Base-by-base conservation (phyloP, 2,329 filamentous ascomycete species). In the Cryphonectria naterciae region DNA sequence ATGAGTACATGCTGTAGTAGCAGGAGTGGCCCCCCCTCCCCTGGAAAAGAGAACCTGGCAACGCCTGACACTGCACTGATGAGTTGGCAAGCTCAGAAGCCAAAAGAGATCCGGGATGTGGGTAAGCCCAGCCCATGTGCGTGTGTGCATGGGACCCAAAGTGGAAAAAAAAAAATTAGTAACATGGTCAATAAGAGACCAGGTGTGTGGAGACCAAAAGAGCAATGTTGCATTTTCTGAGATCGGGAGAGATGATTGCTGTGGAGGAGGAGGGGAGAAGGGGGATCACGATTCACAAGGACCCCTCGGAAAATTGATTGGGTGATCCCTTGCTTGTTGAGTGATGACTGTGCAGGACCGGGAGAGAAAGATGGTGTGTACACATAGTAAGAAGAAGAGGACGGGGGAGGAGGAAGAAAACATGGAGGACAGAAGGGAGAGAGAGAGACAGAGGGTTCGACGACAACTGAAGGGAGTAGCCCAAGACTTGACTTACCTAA, bases 31-130 rank as follows among this genome's bases (percentile, higher is more conserved):
- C 22, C 52, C 52, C n/a, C 52, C 52, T 11, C 32, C 32, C 32
- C 32, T 4, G 32, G 32, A 22, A 22, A 19, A 46, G 43, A 46
- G 43, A 46, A 25, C 11, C 25, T 28, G 52, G 2, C 32, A 32
- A 32, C 32, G 32, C 32, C 32, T 32, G 32, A 32, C 25, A 35
- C 54, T 32, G 54, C 28, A 58, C 54, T 58, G 61, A 65, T 65
- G 63, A 43, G 63, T 52, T 65, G 63, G 63, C 63, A 65, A 49
- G 61, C 61, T 39, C 61, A 65, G 63, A 65, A 43, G 61, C n/a
- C 58, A 37, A n/a, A 22, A 7, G 17, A 43, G 61, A 28, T 46
- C n/a, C 25, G 54, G 54, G 54, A 28, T 58, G 46, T 49, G 46
- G 46, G 46, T 49, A 49, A n/a, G 46, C 43, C 17, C 43, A 46